Conservation (phyloP, 148 eudicot species). For the Mesembryanthemum crystallinum region DNA sequence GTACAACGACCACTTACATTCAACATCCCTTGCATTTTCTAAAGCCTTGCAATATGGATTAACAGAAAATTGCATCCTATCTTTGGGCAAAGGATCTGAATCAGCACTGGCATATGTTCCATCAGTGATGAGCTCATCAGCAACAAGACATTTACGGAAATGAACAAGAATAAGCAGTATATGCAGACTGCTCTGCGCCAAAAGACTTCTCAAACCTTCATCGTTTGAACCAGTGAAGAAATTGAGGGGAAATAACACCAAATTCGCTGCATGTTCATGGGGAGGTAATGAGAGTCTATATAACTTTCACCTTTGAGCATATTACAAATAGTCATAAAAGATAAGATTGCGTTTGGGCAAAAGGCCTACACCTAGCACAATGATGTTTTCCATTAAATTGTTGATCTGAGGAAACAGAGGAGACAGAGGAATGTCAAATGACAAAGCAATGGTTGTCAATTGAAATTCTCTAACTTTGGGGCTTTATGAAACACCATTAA, state of each 20-base stretch:
- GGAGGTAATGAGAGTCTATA: not conserved
- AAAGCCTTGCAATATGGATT: constrained; percentile 84
- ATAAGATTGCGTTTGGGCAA: no score
- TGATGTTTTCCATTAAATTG: no score
- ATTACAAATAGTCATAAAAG: not conserved
- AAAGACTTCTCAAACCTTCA: constrained; percentile 55
- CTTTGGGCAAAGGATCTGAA: constrained; percentile 46
- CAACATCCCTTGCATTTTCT: constrained; percentile 71
- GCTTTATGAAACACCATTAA: no score
- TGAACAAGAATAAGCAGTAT: constrained; percentile 74
- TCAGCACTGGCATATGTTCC: constrained; percentile 31
- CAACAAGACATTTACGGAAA: constrained; percentile 53
- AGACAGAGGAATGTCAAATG: no score
- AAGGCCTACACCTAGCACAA: no score
- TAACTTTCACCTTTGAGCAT: not conserved
- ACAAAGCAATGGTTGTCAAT: no score
- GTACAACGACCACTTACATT: constrained; percentile 48
- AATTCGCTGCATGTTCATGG: constrained; percentile 67
- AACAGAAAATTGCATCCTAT: constrained; percentile 50
- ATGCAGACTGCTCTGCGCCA: constrained; percentile 77
- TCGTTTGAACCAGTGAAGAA: constrained; percentile 55
- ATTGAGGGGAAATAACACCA: constrained; percentile 72
- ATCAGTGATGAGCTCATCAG: constrained; percentile 42
- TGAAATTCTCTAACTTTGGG: no score
- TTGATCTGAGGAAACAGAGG: no score